Evolutionary conservation across 169 alveolate genomes (phyloP).

Genomic region (Plasmodium fragile): DNA sequence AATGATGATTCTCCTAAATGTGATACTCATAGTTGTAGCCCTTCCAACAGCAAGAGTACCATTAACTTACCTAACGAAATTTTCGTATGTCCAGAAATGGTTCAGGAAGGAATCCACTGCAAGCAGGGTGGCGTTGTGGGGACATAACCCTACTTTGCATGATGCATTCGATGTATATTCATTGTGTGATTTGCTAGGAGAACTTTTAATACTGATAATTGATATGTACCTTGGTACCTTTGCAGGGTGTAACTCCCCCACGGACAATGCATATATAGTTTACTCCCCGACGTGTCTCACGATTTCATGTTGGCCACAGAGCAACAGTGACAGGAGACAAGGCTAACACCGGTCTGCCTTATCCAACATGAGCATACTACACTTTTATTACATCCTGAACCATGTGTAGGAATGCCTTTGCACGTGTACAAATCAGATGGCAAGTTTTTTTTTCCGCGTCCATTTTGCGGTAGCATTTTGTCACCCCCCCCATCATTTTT

Average conservation of each 20-base stretch:
- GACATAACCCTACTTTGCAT: neutral
- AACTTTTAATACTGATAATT: neutral
- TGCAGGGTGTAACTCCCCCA: neutral
- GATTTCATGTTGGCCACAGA: neutral
- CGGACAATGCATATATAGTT: neutral
- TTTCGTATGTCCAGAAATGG: conserved; percentile 58
- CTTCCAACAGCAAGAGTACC: neutral
- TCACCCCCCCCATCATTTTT: neutral
- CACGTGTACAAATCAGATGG: neutral
- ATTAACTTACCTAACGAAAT: conserved; percentile 37
- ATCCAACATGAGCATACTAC: neutral
- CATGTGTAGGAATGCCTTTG: neutral
- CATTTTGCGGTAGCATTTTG: neutral
- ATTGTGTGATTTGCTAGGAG: neutral
- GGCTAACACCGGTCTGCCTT: neutral
- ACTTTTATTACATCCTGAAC: neutral
- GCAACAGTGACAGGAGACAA: neutral
- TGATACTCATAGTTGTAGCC: neutral
- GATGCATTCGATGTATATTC: neutral
- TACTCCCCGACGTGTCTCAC: neutral
- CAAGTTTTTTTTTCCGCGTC: neutral
- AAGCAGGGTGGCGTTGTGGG: neutral
- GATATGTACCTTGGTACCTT: neutral
- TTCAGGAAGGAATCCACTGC: neutral
- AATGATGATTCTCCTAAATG: neutral